phyloP scores from a whole-genome alignment of 176 grass and related monocot species.

The Saccharum officinarum region DNA sequence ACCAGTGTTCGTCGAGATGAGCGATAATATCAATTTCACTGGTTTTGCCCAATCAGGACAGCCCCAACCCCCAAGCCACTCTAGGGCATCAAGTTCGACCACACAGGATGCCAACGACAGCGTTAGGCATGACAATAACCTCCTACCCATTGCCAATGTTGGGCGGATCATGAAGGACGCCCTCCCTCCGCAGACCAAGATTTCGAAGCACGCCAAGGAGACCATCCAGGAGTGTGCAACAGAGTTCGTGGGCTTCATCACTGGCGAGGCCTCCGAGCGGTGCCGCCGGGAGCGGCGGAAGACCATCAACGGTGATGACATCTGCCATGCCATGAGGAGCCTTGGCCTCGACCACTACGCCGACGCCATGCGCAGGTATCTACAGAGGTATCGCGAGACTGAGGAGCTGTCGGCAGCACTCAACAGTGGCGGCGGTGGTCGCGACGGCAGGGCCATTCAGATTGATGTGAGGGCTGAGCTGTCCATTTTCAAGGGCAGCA shows the following conservation, averaged over 20 bases:
- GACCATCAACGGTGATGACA: conserved; percentile 79
- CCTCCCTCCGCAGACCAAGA: conserved; percentile 65
- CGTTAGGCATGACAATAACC: conserved; percentile 12
- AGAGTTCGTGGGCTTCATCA: conserved; percentile 82
- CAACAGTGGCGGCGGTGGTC: background rate
- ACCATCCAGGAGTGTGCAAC: conserved; percentile 76
- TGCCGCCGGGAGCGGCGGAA: conserved; percentile 70
- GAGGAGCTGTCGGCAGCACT: conserved; percentile 51
- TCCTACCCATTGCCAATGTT: conserved; percentile 73
- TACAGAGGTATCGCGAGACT: conserved; percentile 66
- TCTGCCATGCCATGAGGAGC: conserved; percentile 62
- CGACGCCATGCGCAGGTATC: conserved; percentile 68
- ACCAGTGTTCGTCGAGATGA: background rate
- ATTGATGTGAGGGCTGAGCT: conserved; percentile 53
- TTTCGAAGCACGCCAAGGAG: conserved; percentile 75
- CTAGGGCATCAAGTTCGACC: conserved; percentile 37
- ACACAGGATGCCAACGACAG: background rate
- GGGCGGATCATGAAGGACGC: conserved; percentile 74
- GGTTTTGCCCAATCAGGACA: conserved; percentile 2
- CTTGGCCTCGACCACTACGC: conserved; percentile 82
- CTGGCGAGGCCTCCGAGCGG: conserved; percentile 66
- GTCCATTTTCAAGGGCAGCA: conserved; percentile 47
- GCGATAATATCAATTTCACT: conserved; percentile 11
- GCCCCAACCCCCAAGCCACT: background rate
- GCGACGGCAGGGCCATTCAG: conserved; percentile 12